phyloP scores from a whole-genome alignment of 1,284 basidiomycete species.

The Malassezia equina region DNA sequence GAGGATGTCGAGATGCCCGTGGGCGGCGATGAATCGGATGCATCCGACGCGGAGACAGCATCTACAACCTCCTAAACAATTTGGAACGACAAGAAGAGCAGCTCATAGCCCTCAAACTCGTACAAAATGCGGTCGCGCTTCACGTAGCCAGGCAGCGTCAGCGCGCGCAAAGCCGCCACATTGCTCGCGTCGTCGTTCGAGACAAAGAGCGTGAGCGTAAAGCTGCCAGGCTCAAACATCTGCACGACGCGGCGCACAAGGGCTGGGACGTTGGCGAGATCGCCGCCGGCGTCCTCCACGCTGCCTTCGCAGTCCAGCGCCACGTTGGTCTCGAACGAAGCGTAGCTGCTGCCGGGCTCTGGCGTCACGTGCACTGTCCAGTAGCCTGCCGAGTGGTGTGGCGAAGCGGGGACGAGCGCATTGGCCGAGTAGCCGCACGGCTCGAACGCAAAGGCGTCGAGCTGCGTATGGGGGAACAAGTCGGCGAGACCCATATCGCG shows the following conservation, averaged over 20 bases:
- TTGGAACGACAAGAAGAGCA: constrained; percentile 57
- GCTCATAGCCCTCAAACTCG: constrained; percentile 88
- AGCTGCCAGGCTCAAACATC: constrained; percentile 81
- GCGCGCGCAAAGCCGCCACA: constrained; percentile 33
- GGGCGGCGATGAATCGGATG: constrained; percentile 18
- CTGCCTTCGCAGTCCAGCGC: constrained; percentile 54
- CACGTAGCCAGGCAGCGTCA: constrained; percentile 47
- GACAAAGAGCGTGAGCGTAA: constrained; percentile 85
- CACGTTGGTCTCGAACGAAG: constrained; percentile 97
- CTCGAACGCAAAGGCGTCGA: constrained; percentile 87
- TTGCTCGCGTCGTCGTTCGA: constrained; percentile 54
- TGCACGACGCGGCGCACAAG: constrained; percentile 76
- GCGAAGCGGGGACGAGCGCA: constrained; percentile 54
- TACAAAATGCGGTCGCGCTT: constrained; percentile 95
- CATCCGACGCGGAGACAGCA: not conserved
- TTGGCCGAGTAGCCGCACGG: constrained; percentile 97
- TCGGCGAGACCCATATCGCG: constrained; percentile 67
- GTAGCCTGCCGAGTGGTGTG: constrained; percentile 53
- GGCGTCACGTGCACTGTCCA: constrained; percentile 98
- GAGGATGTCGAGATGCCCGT: constrained; percentile 57
- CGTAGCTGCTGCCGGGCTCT: constrained; percentile 92
- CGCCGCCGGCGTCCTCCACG: not conserved
- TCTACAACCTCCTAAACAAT: not conserved
- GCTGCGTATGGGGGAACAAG: constrained; percentile 71
- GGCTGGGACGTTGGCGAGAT: constrained; percentile 51